Conservation (phyloP, 1,284 basidiomycete genomes). For the Ceratobasidium sp. region DNA sequence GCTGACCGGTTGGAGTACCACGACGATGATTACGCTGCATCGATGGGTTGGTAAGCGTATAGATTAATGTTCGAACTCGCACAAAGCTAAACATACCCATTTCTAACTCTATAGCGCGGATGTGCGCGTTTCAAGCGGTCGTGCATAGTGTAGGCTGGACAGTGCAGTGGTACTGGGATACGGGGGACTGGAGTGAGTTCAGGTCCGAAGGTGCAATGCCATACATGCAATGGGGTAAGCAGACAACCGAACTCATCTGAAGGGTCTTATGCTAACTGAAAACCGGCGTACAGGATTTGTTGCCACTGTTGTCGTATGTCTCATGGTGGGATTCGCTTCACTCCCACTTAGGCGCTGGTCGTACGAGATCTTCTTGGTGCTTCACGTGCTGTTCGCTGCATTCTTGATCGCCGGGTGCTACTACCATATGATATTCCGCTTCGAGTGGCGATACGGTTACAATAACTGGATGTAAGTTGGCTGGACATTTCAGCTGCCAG, state of each 20-base stretch:
- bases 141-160: constrained; percentile 31
- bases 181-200: not conserved
- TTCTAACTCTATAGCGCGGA: not conserved
- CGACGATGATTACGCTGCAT: constrained; percentile 35
- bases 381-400: constrained; percentile 26
- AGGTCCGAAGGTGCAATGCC: constrained; percentile 24
- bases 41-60: constrained; percentile 39
- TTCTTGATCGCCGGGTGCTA: constrained; percentile 26
- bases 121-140: constrained; percentile 36
- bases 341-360: constrained; percentile 29
- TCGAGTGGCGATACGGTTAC: constrained; percentile 29
- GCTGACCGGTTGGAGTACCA: constrained; percentile 18
- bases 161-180: constrained; percentile 30
- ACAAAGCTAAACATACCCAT: not conserved
- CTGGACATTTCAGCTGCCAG: too few relatives aligned
- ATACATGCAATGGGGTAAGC: constrained; percentile 42
- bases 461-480: constrained; percentile 39
- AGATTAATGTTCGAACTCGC: not conserved
- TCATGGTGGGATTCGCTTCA: constrained; percentile 39
- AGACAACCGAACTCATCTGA: not conserved
- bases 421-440: constrained; percentile 37
- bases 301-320: constrained; percentile 27
- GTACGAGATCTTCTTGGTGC: constrained; percentile 35
- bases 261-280: not conserved
- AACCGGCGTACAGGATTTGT: constrained; percentile 3